These are phyloP conservation scores for Osmanthus fragrans DNA, from an alignment of 257 asterid species.

Conservation along the genomic window DNA sequence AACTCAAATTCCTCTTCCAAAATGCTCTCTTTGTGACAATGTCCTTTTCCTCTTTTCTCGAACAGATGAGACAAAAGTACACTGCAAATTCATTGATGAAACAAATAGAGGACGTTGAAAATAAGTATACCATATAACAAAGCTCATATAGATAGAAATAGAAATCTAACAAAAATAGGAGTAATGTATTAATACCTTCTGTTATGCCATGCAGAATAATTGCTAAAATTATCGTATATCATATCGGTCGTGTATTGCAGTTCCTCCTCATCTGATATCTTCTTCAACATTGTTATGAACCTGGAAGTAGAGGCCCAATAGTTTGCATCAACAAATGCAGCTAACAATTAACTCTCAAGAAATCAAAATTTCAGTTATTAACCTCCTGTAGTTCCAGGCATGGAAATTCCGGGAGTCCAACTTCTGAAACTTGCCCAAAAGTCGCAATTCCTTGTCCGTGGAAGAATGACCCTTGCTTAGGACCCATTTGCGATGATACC, in stretches of 20 bases:
- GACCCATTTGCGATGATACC: conserved; percentile 98
- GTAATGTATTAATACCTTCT: conserved; percentile 53
- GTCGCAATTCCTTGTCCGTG: conserved; percentile 70
- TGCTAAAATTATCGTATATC: conserved; percentile 86
- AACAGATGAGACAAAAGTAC: conserved; percentile 63
- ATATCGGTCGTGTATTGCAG: conserved; percentile 71
- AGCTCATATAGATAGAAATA: not conserved
- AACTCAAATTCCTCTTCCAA: conserved; percentile 73
- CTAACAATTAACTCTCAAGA: conserved; percentile 1
- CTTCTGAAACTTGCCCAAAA: conserved; percentile 80
- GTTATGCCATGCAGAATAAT: conserved; percentile 99
- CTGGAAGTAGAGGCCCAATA: conserved; percentile 39
- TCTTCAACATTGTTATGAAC: conserved; percentile 64
- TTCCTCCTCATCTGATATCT: conserved; percentile 77
- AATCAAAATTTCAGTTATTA: conserved; percentile 23
- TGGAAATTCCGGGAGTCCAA: conserved; percentile 83
- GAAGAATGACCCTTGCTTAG: conserved; percentile 84
- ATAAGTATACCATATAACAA: not conserved
- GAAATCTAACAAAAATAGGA: not conserved
- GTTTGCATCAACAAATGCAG: conserved; percentile 22
- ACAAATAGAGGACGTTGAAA: not conserved
- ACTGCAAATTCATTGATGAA: conserved; percentile 47
- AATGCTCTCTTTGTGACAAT: conserved; percentile 52
- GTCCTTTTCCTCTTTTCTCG: conserved; percentile 53
- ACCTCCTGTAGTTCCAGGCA: conserved; percentile 98